These are phyloP conservation scores for Trichoderma pleuroti DNA, from an alignment of 2,329 filamentous ascomycete species.

Conservation along the genomic window DNA sequence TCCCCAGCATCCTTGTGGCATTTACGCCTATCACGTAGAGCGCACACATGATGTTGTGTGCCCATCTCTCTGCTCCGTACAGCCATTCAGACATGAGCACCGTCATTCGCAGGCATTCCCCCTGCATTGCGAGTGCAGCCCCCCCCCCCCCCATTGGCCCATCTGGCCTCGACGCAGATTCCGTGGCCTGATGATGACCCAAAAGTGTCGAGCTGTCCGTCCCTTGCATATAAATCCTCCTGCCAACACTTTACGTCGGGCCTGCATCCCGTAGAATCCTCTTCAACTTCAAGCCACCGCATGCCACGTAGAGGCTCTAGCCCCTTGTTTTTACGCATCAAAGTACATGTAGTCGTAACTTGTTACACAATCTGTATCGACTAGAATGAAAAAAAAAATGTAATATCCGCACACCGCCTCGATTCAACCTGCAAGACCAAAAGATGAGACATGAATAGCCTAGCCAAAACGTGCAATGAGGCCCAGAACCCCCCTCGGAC, in stretches of 20 bases:
- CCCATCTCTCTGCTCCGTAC: not conserved
- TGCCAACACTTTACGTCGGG: slow-evolving; percentile 6
- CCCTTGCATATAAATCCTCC: slow-evolving; percentile 9
- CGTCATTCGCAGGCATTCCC: not conserved
- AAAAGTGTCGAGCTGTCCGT: not conserved
- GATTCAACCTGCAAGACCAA: not conserved
- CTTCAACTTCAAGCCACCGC: not conserved
- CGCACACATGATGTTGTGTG: not conserved
- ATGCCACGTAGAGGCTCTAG: not conserved
- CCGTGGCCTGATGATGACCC: not conserved
- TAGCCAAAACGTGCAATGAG: not conserved
- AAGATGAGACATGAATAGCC: not conserved
- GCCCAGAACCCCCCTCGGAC: not conserved
- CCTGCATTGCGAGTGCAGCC: not conserved
- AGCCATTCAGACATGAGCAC: not conserved
- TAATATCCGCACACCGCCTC: not conserved
- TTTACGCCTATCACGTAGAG: not conserved
- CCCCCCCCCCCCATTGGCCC: not conserved
- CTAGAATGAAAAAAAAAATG: not conserved
- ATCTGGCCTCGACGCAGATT: not conserved
- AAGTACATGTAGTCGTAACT: not conserved
- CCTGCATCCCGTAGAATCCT: not conserved
- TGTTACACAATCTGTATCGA: not conserved
- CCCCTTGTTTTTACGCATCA: not conserved
- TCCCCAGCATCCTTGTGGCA: not conserved